Conservation (phyloP, 169 alveolate genomes). For the Plasmodium coatneyi region DNA sequence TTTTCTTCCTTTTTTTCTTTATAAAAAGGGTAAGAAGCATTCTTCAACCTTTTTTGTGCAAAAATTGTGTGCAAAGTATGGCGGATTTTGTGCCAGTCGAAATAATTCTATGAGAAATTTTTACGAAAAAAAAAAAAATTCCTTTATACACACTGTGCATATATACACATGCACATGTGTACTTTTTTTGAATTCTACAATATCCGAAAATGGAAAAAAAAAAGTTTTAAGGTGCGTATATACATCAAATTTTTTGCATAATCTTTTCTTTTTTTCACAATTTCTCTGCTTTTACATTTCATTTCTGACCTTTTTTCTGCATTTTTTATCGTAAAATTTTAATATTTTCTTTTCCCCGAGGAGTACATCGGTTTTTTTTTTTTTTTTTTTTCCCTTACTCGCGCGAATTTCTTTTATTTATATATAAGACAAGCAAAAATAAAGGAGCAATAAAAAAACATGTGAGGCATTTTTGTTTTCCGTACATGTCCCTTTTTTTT, state of each 20-base stretch:
- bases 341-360: conserved; percentile 14
- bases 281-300: conserved; percentile 24
- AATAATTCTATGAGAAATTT: conserved; percentile 67
- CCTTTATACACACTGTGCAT: background rate
- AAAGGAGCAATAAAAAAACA: conserved; percentile 5
- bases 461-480: background rate
- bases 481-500: background rate
- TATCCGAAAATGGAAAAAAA: conserved; percentile 27
- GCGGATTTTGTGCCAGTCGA: background rate
- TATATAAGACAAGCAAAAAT: conserved; percentile 41
- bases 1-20: background rate
- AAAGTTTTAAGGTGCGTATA: conserved; percentile 69
- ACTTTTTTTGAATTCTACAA: conserved; percentile 56
- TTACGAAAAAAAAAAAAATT: conserved; percentile 28
- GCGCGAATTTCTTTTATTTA: background rate
- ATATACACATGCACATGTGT: background rate
- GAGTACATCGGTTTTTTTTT: background rate
- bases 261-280: conserved; percentile 16
- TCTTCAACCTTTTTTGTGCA: background rate
- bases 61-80: conserved; percentile 48
- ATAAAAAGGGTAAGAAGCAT: background rate
- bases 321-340: conserved; percentile 4
- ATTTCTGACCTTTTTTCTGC: conserved; percentile 15
- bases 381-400: background rate
- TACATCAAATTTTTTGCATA: conserved; percentile 23